A percentile compares a stretch with the other conserved stretches of the same genome.
phyloP scores from a whole-genome alignment of 2,329 filamentous ascomycete species.

The Colletotrichum limetticola region DNA sequence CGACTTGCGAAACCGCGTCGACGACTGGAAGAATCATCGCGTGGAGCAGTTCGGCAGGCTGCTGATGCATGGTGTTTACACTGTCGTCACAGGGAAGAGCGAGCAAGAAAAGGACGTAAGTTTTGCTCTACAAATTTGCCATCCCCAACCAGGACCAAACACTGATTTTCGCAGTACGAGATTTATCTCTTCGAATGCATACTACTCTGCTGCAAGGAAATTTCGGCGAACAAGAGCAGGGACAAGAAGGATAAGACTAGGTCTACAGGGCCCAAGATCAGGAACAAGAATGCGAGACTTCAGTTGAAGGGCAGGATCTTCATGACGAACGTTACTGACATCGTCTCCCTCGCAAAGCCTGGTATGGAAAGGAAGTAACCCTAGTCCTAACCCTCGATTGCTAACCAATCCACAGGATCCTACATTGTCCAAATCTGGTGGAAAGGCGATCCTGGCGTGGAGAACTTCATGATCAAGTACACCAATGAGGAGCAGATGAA shows the following conservation, averaged over 20 bases:
- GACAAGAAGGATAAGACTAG: constrained; percentile 77
- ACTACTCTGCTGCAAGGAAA: constrained; percentile 95
- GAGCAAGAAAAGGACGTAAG: constrained; percentile 91
- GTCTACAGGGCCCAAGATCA: constrained; percentile 65
- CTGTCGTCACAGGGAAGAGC: constrained; percentile 88
- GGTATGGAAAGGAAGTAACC: constrained; percentile 65
- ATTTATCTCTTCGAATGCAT: constrained; percentile 98
- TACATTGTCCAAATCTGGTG: constrained; percentile 98
- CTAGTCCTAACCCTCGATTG: background rate
- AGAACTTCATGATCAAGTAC: constrained; percentile 96
- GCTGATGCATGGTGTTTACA: constrained; percentile 88
- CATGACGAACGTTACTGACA: constrained; percentile 98
- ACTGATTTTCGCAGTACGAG: constrained; percentile 76
- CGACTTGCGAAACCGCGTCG: constrained; percentile 84
- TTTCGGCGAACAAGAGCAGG: constrained; percentile 84
- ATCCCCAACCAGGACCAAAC: background rate
- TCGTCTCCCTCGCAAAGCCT: constrained; percentile 87
- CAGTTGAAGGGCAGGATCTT: constrained; percentile 98
- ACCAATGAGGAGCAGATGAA: constrained; percentile 91
- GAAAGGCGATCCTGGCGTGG: constrained; percentile 95
- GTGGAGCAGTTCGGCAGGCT: constrained; percentile 93
- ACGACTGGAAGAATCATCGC: constrained; percentile 96
- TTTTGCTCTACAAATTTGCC: constrained; percentile 28
- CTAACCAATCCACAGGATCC: constrained; percentile 68
- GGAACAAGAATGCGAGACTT: constrained; percentile 79